A percentile compares a stretch with the other conserved stretches of the same genome.
These are phyloP conservation scores for Vitellaria paradoxa DNA, from an alignment of 179 eudicot genomes.

Conservation along the genomic window DNA sequence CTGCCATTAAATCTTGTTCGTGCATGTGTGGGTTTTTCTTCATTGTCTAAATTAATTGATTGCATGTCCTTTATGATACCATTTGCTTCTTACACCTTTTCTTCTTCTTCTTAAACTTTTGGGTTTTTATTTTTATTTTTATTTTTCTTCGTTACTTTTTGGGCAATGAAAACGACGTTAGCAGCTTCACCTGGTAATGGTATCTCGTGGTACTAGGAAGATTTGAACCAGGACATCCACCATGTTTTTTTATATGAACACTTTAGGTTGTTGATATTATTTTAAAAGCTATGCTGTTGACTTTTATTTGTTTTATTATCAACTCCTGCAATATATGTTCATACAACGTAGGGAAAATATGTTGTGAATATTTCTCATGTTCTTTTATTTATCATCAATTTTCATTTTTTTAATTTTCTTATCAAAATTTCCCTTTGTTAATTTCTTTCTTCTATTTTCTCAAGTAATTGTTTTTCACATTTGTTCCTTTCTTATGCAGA, in stretches of 20 bases:
- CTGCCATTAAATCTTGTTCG: neutral
- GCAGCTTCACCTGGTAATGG: neutral
- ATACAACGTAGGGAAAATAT: neutral
- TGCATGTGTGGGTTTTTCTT: no score
- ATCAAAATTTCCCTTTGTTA: neutral
- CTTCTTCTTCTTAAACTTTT: neutral
- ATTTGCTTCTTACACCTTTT: no score
- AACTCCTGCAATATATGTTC: neutral
- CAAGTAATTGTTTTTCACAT: neutral
- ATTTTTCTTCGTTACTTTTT: neutral
- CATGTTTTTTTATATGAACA: no score
- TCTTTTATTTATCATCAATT: neutral
- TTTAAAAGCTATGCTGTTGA: no score
- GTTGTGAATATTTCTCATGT: neutral
- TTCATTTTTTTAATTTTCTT: no score
- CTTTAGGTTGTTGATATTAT: no score
- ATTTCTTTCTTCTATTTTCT: neutral
- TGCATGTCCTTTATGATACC: neutral
- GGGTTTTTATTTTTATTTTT: neutral
- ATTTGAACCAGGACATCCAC: neutral
- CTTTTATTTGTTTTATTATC: no score
- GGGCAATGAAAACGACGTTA: no score
- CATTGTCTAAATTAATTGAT: no score
- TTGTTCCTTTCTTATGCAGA: slow-evolving; percentile 33
- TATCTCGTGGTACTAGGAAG: neutral